Conservation (phyloP, 2,329 filamentous ascomycete species). For the Monosporascus sp. region DNA sequence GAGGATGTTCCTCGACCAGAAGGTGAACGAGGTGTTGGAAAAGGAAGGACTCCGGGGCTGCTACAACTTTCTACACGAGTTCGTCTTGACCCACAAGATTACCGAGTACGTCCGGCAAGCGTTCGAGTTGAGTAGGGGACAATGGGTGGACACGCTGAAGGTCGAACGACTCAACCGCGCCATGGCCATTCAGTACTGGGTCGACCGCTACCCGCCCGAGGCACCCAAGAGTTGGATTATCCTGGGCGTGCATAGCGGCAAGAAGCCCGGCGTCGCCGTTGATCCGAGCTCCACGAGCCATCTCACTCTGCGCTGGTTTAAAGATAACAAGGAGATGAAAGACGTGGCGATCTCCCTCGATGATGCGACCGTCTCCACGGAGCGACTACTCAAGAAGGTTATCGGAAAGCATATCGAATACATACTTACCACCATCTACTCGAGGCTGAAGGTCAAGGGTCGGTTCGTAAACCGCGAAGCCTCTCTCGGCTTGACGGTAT, state of each 20-base stretch:
- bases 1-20: slow-evolving; percentile 60
- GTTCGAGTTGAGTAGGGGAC: slow-evolving; percentile 57
- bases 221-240: slow-evolving; percentile 86
- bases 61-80: slow-evolving; percentile 81
- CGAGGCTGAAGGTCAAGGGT: slow-evolving; percentile 51
- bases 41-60: slow-evolving; percentile 71
- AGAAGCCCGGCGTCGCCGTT: slow-evolving; percentile 32
- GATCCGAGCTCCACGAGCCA: slow-evolving; percentile 44
- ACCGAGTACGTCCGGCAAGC: slow-evolving; percentile 76
- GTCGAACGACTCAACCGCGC: slow-evolving; percentile 77
- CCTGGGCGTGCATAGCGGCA: slow-evolving; percentile 70
- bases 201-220: slow-evolving; percentile 47
- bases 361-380: slow-evolving; percentile 62
- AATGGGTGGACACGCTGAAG: slow-evolving; percentile 73
- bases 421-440: slow-evolving; percentile 62
- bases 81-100: slow-evolving; percentile 86
- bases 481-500: slow-evolving; percentile 51
- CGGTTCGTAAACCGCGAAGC: slow-evolving; percentile 58
- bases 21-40: slow-evolving; percentile 65
- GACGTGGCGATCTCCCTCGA: slow-evolving; percentile 65
- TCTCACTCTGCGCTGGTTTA: slow-evolving; percentile 73
- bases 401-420: slow-evolving; percentile 70
- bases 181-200: slow-evolving; percentile 89
- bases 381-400: slow-evolving; percentile 65
- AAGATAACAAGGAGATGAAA: slow-evolving; percentile 69